Percentiles rank a stretch among this genome's conserved stretches.
phyloP scores from a whole-genome alignment of 2,329 filamentous ascomycete genomes.

The Mycosphaerella sp. region DNA sequence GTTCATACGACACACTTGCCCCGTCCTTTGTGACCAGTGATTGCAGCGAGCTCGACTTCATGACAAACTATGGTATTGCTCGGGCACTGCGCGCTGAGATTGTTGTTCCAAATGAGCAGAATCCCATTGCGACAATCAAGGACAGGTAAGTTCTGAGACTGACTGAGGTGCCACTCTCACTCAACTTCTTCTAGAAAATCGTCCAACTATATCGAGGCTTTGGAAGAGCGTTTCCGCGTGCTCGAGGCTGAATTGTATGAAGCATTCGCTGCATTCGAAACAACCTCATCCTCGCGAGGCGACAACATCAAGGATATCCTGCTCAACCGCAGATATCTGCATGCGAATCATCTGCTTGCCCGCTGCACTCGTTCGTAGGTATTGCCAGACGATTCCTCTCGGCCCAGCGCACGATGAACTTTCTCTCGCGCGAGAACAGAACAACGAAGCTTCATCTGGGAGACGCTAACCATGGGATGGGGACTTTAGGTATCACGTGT shows the following conservation, averaged over 20 bases:
- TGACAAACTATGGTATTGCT: slow-evolving; percentile 11
- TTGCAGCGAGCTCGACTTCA: slow-evolving; percentile 6
- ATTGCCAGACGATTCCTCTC: no score
- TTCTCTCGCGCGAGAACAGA: no score
- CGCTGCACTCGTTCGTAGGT: slow-evolving; percentile 5
- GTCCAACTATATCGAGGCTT: slow-evolving; percentile 9
- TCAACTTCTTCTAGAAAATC: slow-evolving; percentile 3
- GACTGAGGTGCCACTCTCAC: no score
- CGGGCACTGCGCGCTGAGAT: slow-evolving; percentile 9
- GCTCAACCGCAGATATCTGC: slow-evolving; percentile 11
- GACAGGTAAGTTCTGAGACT: not conserved
- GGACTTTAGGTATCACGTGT: slow-evolving; percentile 6
- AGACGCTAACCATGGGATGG: no score
- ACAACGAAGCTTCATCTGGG: no score
- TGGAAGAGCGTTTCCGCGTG: not conserved
- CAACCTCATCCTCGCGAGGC: slow-evolving; percentile 1
- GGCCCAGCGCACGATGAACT: no score
- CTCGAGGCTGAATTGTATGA: slow-evolving; percentile 4
- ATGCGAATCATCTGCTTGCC: slow-evolving; percentile 16
- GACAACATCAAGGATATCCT: slow-evolving; percentile 4
- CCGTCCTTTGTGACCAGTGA: slow-evolving; percentile 8
- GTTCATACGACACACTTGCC: slow-evolving; percentile 1
- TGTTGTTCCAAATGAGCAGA: slow-evolving; percentile 7
- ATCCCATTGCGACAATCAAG: slow-evolving; percentile 12
- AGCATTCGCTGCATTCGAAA: slow-evolving; percentile 5